Evolutionary conservation across 768 basidiomycete species (phyloP), one percentile per base, ranked within the genome.

Genomic region (Pisolithus sp.): DNA sequence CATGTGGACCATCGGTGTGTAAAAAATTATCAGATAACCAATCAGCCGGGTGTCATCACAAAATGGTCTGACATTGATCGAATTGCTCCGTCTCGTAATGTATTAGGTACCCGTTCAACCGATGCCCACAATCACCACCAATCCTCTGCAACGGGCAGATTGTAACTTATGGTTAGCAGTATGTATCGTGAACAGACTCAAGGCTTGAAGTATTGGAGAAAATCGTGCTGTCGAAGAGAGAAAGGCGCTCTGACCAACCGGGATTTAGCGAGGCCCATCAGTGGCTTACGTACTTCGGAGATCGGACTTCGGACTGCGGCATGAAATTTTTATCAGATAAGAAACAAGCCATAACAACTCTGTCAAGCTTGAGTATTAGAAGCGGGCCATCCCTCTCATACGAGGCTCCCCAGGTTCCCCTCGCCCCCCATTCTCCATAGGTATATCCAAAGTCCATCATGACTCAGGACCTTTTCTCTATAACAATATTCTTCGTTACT

Each of bases 401-500:
- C 12, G 12, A 34, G 34, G 34, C 13, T 34, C 34, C 34, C 13
- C 5, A 3, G 9, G 10, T 30, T 30, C 2, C 10, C 30, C 13
- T 5, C 5, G 5, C 34, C 34, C 31, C 34, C 34, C 2, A 5
- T 13, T 13, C 34, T 1, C 34, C 4, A 12, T 34, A 34, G 30
- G 30, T 26, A 20, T 7, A 20, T 21, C 31, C 30, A 23, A 46
- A 10, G 48, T 30, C 26, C 41, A 45, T 53, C 51, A 91, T 92
- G 89, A 73, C 48, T 12, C 78, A 78, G 55, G 79, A 82, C 62
- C 72, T 93, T 50, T 96, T 96, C 71, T 89, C 88, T 52, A 79
- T 94, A 51, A 83, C 92, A 62, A 92, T 97, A 59, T 96, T 93
- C 76, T 93, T 97, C 79, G 93, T 96, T 71, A 83, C 94, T 71